A percentile compares a stretch with the other conserved stretches of the same genome.
phyloP scores from a whole-genome alignment of 768 basidiomycete genomes.

The Suillus ampliporus region DNA sequence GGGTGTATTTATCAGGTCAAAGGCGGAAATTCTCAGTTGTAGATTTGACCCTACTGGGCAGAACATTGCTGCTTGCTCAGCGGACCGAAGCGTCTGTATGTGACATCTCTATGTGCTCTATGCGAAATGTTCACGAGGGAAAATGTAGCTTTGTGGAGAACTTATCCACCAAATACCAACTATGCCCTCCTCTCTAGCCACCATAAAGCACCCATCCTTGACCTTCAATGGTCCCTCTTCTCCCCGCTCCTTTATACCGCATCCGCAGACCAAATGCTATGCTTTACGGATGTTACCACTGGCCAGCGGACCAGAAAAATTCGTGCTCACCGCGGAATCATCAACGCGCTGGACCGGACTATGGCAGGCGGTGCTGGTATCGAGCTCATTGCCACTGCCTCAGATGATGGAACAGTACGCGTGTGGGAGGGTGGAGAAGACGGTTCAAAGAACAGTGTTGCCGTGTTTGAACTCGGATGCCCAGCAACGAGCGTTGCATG shows the following conservation, averaged over 20 bases:
- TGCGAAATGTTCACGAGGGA: slow-evolving; percentile 4
- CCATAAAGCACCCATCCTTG: slow-evolving; percentile 90
- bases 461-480: slow-evolving; percentile 83
- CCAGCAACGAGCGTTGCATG: slow-evolving; percentile 93
- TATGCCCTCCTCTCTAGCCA: slow-evolving; percentile 84
- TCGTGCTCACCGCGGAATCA: slow-evolving; percentile 88
- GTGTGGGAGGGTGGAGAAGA: slow-evolving; percentile 92
- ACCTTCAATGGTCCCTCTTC: slow-evolving; percentile 88
- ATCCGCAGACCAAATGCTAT: slow-evolving; percentile 87
- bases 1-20: not conserved
- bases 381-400: slow-evolving; percentile 86
- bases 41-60: slow-evolving; percentile 95
- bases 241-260: slow-evolving; percentile 80
- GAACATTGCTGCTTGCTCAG: slow-evolving; percentile 90
- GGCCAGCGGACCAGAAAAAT: slow-evolving; percentile 84
- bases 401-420: slow-evolving; percentile 91
- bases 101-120: slow-evolving; percentile 25
- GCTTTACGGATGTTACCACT: slow-evolving; percentile 78
- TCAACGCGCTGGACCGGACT: slow-evolving; percentile 89
- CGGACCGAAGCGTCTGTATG: slow-evolving; percentile 90
- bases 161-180: slow-evolving; percentile 91
- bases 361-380: slow-evolving; percentile 82
- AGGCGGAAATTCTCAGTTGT: slow-evolving; percentile 90
- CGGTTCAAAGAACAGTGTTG: slow-evolving; percentile 71
- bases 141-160: slow-evolving; percentile 82